phyloP scores from a whole-genome alignment of 1,284 basidiomycete species.

The Cryptococcus maquisensis region DNA sequence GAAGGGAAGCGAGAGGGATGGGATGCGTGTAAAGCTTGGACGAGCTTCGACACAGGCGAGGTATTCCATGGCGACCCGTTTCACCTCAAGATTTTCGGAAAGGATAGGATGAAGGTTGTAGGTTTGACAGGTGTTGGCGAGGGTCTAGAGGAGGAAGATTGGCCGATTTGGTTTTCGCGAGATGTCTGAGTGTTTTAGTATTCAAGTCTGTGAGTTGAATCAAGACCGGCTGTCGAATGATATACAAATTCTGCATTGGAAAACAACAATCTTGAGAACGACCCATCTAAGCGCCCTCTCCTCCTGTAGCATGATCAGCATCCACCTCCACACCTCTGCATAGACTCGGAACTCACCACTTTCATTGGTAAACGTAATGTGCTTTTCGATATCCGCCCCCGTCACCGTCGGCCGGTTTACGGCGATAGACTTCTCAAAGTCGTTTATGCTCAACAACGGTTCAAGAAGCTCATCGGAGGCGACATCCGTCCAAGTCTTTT shows the following conservation, averaged over 20 bases:
- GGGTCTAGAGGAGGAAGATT: constrained; percentile 47
- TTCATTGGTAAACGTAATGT: constrained; percentile 90
- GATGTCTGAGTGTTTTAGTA: neutral
- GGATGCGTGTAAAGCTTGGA: constrained; percentile 1
- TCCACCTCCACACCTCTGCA: neutral
- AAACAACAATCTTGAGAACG: neutral
- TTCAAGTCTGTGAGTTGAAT: neutral
- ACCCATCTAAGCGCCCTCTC: constrained; percentile 14
- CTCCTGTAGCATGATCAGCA: constrained; percentile 7
- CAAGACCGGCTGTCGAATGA: no score
- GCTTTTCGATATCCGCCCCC: constrained; percentile 79
- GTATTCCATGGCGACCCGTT: constrained; percentile 2
- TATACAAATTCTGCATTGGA: no score
- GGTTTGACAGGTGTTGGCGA: constrained; percentile 6
- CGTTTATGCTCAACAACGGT: constrained; percentile 69
- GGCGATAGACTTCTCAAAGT: constrained; percentile 81
- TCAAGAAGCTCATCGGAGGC: constrained; percentile 86
- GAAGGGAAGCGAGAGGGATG: neutral
- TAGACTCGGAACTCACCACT: constrained; percentile 41
- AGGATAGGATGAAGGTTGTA: neutral
- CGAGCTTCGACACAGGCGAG: neutral
- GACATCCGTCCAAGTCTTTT: constrained; percentile 91
- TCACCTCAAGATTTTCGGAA: neutral
- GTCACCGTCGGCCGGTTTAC: constrained; percentile 85
- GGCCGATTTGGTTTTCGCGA: neutral